Base-by-base conservation (phyloP, 768 basidiomycete genomes). In the Psilocybe tampanensis region DNA sequence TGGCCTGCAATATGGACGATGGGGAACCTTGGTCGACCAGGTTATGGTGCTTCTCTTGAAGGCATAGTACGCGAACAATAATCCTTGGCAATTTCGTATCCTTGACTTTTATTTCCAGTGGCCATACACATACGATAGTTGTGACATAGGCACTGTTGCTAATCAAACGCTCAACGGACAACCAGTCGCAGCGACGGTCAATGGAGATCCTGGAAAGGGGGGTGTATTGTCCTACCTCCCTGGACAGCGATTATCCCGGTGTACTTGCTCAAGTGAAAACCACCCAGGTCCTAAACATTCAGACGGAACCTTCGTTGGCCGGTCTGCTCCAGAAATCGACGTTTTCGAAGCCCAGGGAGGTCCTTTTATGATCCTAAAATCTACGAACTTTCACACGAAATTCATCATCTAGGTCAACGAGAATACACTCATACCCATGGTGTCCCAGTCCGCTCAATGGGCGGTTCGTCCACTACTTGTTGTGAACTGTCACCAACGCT, bases 291-390 rank as follows among this genome's bases (percentile, higher is more conserved):
- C 94, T 2, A 77, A 80, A 42, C 84, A 88, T 52, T 55, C 79
- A 0, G 89, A 94, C 67, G 90, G 91, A 1, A 80, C 84, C 0
- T 94, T 85, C 69, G 86, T 90, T 2, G 95, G 94, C 1, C 78
- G 95, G 19, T 72, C 88, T 2, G 92, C 94, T 4, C 94, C 94
- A 1, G 94, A 96, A 70, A 95, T 95, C 49, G 95, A 96, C 70
- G 69, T 96, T 44, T 88, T 96, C 56, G 95, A 95, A 73, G 93
- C 94, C 7, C 86, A 90, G 72, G 85, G 70, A 58, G 62, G 64
- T 44, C 19, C 34, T 24, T 8, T n/a, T 39, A 33, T 8, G n/a
- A 12, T 9, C n/a, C n/a, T n/a, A 21, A 12, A 44, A 2, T 21
- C 8, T 42, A 2, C 17, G 22, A 45, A 7, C 8, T 13, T n/a